Percentiles rank a stretch among this genome's conserved stretches.
Evolutionary conservation across 2,329 filamentous ascomycete genomes (phyloP).

Genomic region (Epichloe elymi): DNA sequence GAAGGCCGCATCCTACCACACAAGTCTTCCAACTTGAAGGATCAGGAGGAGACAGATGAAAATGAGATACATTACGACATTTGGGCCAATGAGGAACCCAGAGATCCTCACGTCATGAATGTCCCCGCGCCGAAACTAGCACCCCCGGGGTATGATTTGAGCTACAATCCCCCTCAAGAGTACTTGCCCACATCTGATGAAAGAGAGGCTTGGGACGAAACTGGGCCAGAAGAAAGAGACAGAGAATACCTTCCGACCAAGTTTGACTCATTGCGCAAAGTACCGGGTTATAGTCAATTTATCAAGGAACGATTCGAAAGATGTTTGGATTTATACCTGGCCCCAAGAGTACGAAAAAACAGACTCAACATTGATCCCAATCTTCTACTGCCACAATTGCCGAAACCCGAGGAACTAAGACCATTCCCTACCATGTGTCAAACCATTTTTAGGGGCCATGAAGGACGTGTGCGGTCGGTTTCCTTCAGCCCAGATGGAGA

Average conservation of each 20-base stretch:
- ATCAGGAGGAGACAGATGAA: slow-evolving; percentile 59
- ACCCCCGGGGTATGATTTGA: slow-evolving; percentile 92
- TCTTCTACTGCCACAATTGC: slow-evolving; percentile 82
- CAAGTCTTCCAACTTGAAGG: slow-evolving; percentile 53
- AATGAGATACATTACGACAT: slow-evolving; percentile 71
- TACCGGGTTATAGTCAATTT: slow-evolving; percentile 79
- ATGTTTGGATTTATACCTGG: slow-evolving; percentile 88
- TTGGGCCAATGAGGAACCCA: slow-evolving; percentile 83
- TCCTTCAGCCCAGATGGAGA: slow-evolving; percentile 74
- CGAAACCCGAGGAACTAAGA: slow-evolving; percentile 81
- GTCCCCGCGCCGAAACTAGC: slow-evolving; percentile 87
- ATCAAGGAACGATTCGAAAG: slow-evolving; percentile 95
- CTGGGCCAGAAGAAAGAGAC: slow-evolving; percentile 81
- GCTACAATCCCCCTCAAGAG: slow-evolving; percentile 90
- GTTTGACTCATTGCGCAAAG: slow-evolving; percentile 73
- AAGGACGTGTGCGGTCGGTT: slow-evolving; percentile 74
- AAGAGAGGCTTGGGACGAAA: slow-evolving; percentile 69
- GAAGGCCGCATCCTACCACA: slow-evolving; percentile 91
- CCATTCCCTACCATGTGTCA: slow-evolving; percentile 89
- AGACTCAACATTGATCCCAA: slow-evolving; percentile 94
- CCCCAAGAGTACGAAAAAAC: slow-evolving; percentile 81
- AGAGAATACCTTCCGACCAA: slow-evolving; percentile 77
- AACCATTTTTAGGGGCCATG: slow-evolving; percentile 76
- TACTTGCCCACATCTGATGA: slow-evolving; percentile 83
- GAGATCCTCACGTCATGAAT: slow-evolving; percentile 81